Conservation (phyloP, 305 asterid species). For the Fraxinus angustifolia region DNA sequence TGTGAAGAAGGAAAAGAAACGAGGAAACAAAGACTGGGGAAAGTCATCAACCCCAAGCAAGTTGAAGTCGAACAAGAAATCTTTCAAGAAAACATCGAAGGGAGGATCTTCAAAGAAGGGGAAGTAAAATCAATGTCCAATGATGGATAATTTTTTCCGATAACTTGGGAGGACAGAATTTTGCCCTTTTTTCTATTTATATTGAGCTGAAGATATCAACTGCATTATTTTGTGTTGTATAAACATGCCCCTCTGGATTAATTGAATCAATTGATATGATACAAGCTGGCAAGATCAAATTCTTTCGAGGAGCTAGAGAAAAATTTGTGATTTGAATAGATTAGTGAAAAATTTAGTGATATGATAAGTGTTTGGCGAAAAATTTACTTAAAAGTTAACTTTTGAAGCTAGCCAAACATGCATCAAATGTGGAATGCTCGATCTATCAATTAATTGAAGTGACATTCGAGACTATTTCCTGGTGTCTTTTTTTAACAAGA, state of each 20-base stretch:
- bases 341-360: neutral
- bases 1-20: slow-evolving; percentile 68
- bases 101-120: slow-evolving; percentile 51
- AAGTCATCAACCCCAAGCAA: slow-evolving; percentile 43
- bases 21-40: slow-evolving; percentile 44
- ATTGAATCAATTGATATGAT: neutral
- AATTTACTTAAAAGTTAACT: neutral
- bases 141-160: neutral
- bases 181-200: neutral
- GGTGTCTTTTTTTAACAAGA: neutral
- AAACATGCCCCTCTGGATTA: neutral
- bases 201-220: neutral
- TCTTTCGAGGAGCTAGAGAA: neutral
- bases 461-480: neutral
- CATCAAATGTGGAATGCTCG: neutral
- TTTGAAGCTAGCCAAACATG: neutral
- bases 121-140: slow-evolving; percentile 33
- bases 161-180: neutral
- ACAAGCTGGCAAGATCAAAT: neutral
- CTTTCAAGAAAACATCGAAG: slow-evolving; percentile 57
- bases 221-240: neutral
- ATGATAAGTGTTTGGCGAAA: neutral
- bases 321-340: neutral
- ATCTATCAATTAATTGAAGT: neutral
- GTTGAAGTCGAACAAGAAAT: slow-evolving; percentile 55